These are phyloP conservation scores for Dothidotthia symphoricarpi DNA, from an alignment of 2,329 filamentous ascomycete genomes.

Conservation along the genomic window DNA sequence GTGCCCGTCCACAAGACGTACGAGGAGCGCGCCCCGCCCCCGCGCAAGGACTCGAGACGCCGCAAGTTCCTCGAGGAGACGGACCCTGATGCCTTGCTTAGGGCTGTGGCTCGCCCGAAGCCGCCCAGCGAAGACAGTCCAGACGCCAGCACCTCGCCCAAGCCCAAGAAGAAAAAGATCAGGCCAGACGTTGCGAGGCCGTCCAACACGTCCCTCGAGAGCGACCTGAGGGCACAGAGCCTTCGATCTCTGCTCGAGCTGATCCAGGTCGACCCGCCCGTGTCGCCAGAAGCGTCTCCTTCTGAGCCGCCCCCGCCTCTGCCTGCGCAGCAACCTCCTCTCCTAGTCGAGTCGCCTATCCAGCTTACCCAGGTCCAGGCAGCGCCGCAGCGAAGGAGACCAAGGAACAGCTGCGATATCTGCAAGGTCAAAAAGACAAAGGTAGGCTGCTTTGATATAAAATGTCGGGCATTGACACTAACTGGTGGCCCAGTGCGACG, in stretches of 20 bases:
- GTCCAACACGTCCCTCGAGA: constrained; percentile 40
- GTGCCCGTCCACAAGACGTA: constrained; percentile 49
- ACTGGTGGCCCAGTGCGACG: constrained; percentile 33
- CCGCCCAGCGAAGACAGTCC: constrained; percentile 17
- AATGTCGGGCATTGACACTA: constrained; percentile 1
- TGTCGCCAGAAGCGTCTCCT: constrained; percentile 10
- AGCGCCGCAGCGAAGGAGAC: constrained; percentile 18
- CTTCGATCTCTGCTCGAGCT: constrained; percentile 39
- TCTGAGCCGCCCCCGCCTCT: constrained; percentile 16
- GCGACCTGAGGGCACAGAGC: constrained; percentile 39
- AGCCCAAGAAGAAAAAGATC: constrained; percentile 27
- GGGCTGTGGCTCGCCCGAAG: constrained; percentile 26
- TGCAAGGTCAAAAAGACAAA: constrained; percentile 41
- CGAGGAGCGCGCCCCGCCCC: constrained; percentile 45
- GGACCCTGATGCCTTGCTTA: constrained; percentile 34
- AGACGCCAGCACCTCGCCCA: constrained; percentile 16
- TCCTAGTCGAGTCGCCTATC: no score
- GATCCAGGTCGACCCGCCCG: constrained; percentile 28
- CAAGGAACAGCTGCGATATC: constrained; percentile 36
- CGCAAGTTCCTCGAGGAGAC: constrained; percentile 37
- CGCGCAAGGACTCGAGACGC: constrained; percentile 43
- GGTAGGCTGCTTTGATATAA: constrained; percentile 15
- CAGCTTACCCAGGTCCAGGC: constrained; percentile 5
- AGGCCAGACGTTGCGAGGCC: constrained; percentile 24
- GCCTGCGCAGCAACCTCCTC: constrained; percentile 5